Base-by-base conservation (phyloP, 768 basidiomycete genomes). In the Leccinum disarticulatum region DNA sequence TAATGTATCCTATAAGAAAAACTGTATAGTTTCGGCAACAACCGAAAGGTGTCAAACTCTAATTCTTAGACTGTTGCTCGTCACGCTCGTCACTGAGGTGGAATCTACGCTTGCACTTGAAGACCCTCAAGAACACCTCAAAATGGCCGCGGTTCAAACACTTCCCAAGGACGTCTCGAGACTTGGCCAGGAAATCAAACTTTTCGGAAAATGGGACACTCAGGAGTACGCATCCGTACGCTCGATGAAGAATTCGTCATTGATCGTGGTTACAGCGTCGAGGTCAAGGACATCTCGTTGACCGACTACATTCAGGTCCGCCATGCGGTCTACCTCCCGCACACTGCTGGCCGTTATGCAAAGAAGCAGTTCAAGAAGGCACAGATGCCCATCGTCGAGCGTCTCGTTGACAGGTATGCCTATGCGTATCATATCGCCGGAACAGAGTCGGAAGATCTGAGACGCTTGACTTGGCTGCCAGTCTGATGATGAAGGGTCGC, bases 281-380 rank as follows among this genome's bases (percentile, higher is more conserved):
- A 98, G 77, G 95, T 98, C 74, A 97, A 97, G 81, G 97, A 99
- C 73, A 98, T 99, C 78, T 99, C 97, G 68, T 79, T 99, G 70
- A 91, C 92, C 59, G 97, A 99, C 79, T 98, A 99, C 87, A 97
- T 99, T 78, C 95, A 98, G 83, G 90, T 96, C 78, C 93, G 93
- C 74, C 93, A 97, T 76, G 89, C 95, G 54, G 96, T 98, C 74
- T 98, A 94, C 81, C 79, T 97, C 59, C 96, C 96, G 61, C 96
- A 99, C 85, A 99, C 97, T 62, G 95, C 96, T 65, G 97, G 97
- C 66, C 93, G 97, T 78, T 98, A 98, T 77, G 93, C 95, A 73
- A 95, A 95, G 84, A 98, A 98, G 83, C 95, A 98, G 79, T 99
- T 98, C 88, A 98, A 95, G 85, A 99, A 99, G 87, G 95, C 94